Evolutionary conservation across 2,329 filamentous ascomycete genomes (phyloP).

Genomic region (Nothophoma quercina): DNA sequence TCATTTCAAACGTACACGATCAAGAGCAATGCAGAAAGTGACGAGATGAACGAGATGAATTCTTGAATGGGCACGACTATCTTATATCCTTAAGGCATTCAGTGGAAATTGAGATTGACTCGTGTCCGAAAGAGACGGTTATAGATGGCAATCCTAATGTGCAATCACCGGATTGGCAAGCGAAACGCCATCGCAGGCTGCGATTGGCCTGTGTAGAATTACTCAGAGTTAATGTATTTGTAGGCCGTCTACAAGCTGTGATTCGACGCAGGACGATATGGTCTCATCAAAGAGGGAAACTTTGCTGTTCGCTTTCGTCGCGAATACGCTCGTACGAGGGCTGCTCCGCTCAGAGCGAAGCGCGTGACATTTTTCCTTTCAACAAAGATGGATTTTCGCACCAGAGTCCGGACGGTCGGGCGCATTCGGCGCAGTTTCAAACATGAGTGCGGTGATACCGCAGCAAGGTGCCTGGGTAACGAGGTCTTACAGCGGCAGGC

Average conservation of each 20-base stretch:
- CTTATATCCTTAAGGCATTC: constrained; percentile 4
- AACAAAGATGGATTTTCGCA: constrained; percentile 4
- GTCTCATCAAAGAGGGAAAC: neutral
- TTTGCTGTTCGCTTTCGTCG: neutral
- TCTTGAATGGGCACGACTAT: constrained; percentile 1
- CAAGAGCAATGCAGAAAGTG: neutral
- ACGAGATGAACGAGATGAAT: neutral
- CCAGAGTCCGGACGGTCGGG: neutral
- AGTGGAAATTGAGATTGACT: constrained; percentile 21
- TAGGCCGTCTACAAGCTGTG: neutral
- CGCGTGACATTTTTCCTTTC: constrained; percentile 7
- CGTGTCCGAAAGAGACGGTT: constrained; percentile 10
- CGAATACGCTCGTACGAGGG: constrained; percentile 13
- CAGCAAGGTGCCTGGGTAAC: constrained; percentile 5
- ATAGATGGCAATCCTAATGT: constrained; percentile 16
- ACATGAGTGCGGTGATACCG: constrained; percentile 6
- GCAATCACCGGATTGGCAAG: constrained; percentile 16
- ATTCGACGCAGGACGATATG: neutral
- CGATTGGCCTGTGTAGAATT: constrained; percentile 15
- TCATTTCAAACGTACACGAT: constrained; percentile 18
- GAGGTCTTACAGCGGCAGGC: constrained; percentile 11
- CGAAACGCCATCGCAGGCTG: neutral
- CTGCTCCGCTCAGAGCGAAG: neutral
- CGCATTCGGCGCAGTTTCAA: constrained; percentile 6
- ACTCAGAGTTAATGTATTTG: neutral